Percentiles rank a stretch among this genome's conserved stretches.
Conservation (phyloP, 495 filamentous ascomycete species). For the Tuber borchii region DNA sequence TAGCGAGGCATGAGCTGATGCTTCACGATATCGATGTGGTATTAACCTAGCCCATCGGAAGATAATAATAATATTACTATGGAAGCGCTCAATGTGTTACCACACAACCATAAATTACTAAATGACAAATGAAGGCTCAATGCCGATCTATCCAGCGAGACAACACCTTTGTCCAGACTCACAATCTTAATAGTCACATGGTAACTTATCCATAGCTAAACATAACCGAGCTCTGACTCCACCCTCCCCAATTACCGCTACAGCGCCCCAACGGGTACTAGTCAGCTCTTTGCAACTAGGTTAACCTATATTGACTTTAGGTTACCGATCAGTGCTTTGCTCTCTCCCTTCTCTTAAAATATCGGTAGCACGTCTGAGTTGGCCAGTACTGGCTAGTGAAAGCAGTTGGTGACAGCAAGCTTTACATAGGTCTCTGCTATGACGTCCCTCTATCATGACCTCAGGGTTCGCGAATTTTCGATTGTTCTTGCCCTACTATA, state of each 20-base stretch:
- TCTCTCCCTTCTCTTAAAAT: not conserved
- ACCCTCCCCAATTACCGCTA: not conserved
- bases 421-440: not conserved
- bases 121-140: not conserved
- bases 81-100: not conserved
- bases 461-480: not conserved
- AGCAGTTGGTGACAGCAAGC: not conserved
- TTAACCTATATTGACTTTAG: not conserved
- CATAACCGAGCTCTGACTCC: not conserved
- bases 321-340: not conserved
- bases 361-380: not conserved
- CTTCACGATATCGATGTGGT: not conserved
- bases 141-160: not conserved
- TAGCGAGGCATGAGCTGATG: not conserved
- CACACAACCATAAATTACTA: not conserved
- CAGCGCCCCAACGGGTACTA: not conserved
- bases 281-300: not conserved
- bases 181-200: not conserved
- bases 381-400: not conserved
- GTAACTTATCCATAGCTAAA: not conserved
- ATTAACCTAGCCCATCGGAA: too few relatives aligned
- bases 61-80: too few relatives aligned
- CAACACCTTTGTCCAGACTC: not conserved
- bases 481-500: not conserved
- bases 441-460: not conserved